A percentile compares a stretch with the other conserved stretches of the same genome.
Evolutionary conservation across 2,329 filamentous ascomycete genomes (phyloP).

Genomic region (Lecanicillium sp.): DNA sequence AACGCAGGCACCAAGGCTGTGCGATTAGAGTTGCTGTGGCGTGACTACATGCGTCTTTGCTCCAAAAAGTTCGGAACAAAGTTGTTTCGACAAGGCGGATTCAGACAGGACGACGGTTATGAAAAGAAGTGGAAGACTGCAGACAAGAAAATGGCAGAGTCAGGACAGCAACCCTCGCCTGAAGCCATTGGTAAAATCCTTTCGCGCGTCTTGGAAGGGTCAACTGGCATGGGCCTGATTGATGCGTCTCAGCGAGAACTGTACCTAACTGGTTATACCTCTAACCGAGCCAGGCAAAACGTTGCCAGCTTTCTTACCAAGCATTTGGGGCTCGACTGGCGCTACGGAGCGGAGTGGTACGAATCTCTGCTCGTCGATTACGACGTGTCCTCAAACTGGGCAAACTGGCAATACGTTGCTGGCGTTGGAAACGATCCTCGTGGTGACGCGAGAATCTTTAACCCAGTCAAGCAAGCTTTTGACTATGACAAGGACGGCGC

Average conservation of each 20-base stretch:
- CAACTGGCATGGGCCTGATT: slow-evolving; percentile 67
- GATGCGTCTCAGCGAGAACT: slow-evolving; percentile 71
- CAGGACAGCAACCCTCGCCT: slow-evolving; percentile 30
- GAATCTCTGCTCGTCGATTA: slow-evolving; percentile 69
- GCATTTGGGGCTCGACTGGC: slow-evolving; percentile 70
- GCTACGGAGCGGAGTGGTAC: slow-evolving; percentile 75
- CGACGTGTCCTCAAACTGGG: slow-evolving; percentile 69
- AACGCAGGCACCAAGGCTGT: slow-evolving; percentile 63
- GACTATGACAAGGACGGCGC: slow-evolving; percentile 65
- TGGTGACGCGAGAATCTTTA: slow-evolving; percentile 65
- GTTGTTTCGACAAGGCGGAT: slow-evolving; percentile 59
- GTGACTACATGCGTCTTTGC: slow-evolving; percentile 75
- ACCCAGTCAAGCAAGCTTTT: slow-evolving; percentile 71
- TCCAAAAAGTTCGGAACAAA: slow-evolving; percentile 58
- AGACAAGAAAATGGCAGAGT: slow-evolving; percentile 17
- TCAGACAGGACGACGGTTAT: slow-evolving; percentile 37
- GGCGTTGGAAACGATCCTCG: slow-evolving; percentile 75
- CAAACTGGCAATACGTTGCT: slow-evolving; percentile 75
- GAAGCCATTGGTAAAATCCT: slow-evolving; percentile 40
- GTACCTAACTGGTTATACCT: slow-evolving; percentile 68
- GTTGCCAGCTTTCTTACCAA: slow-evolving; percentile 67
- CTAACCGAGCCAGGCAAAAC: slow-evolving; percentile 68
- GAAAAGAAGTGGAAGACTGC: slow-evolving; percentile 42
- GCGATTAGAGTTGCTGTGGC: slow-evolving; percentile 67
- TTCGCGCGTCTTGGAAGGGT: slow-evolving; percentile 54